These are phyloP conservation scores for Solanum chiquidenum DNA, from an alignment of 257 asterid species.

Conservation along the genomic window DNA sequence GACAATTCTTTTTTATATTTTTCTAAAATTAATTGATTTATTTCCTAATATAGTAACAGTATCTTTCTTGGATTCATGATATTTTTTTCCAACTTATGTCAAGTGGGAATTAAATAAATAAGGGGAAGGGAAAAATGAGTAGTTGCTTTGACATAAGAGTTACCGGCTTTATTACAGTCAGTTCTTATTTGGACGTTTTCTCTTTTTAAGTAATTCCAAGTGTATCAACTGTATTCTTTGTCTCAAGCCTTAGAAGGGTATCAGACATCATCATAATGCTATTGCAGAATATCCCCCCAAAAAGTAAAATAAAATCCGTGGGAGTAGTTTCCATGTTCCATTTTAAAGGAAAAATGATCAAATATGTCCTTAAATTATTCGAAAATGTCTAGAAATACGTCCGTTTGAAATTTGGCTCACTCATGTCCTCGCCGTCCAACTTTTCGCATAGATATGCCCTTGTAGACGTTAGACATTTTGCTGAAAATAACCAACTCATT, in stretches of 20 bases:
- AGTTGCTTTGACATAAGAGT: not conserved
- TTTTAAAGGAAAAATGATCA: not conserved
- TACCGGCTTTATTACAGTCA: not conserved
- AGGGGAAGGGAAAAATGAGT: not conserved
- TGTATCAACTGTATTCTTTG: not conserved
- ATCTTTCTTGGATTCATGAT: not conserved
- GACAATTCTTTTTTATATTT: not conserved
- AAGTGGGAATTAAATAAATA: not conserved
- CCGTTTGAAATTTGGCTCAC: too few relatives aligned
- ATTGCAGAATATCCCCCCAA: not conserved
- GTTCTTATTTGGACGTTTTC: not conserved
- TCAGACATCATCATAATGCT: not conserved
- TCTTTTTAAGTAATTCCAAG: not conserved
- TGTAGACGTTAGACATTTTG: too few relatives aligned
- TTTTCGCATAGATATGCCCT: too few relatives aligned
- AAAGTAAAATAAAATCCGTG: not conserved
- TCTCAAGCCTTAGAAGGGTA: not conserved
- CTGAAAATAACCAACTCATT: too few relatives aligned
- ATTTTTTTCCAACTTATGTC: not conserved
- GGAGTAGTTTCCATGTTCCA: not conserved
- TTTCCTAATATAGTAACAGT: not conserved
- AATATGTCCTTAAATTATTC: too few relatives aligned
- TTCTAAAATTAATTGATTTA: not conserved
- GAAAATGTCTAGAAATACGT: too few relatives aligned
- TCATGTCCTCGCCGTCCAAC: too few relatives aligned